Conservation (phyloP, 2,329 filamentous ascomycete genomes). For the Botryotinia calthae region DNA sequence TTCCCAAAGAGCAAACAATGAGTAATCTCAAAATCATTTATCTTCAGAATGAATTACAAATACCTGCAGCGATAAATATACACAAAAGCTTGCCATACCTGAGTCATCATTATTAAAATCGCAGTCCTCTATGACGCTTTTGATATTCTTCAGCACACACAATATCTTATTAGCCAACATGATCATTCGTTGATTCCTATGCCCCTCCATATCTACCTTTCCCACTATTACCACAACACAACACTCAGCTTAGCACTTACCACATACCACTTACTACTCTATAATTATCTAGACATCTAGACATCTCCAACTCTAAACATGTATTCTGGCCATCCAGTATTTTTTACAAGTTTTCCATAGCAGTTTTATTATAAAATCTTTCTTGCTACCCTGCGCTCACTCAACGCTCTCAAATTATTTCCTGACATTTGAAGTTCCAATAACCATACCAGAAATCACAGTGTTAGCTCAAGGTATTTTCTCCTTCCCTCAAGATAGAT, state of each 20-base stretch:
- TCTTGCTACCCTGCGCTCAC: not conserved
- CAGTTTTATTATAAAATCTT: not conserved
- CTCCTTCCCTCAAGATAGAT: not conserved
- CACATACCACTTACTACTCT: no score
- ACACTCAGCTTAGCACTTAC: no score
- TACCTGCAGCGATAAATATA: not conserved
- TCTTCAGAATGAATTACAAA: no score
- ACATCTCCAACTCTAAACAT: no score
- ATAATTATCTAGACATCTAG: no score
- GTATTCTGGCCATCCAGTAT: not conserved
- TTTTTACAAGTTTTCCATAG: not conserved
- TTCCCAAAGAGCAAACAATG: not conserved
- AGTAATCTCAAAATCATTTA: not conserved
- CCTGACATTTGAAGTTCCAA: not conserved
- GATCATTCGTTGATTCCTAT: no score
- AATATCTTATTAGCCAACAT: no score
- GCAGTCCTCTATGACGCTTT: no score
- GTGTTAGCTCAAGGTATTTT: not conserved
- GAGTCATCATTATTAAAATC: not conserved
- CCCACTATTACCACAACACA: no score
- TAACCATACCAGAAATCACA: not conserved
- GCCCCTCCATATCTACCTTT: no score
- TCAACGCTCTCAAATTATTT: not conserved
- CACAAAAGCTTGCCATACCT: not conserved
- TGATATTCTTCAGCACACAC: not conserved